phyloP scores from a whole-genome alignment of 352 stramenopile genomes.

The Pythium phragmiticola region DNA sequence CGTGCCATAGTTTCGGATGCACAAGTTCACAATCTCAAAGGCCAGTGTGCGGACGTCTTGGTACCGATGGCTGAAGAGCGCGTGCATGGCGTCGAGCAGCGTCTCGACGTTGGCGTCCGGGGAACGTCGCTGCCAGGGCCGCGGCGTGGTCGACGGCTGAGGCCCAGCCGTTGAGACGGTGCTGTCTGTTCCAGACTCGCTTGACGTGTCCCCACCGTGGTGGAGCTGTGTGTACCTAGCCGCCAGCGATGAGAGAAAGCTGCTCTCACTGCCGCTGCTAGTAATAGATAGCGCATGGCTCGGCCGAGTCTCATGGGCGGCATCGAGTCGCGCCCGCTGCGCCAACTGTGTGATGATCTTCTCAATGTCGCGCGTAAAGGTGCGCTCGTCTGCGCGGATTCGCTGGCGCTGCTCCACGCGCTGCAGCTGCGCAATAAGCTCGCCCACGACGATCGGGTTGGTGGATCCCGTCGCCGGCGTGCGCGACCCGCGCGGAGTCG shows the following conservation, averaged over 20 bases:
- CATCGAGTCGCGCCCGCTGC: neutral
- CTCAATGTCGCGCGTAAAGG: slow-evolving; percentile 69
- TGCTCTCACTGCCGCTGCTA: slow-evolving; percentile 18
- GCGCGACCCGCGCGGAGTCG: neutral
- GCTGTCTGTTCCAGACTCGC: slow-evolving; percentile 16
- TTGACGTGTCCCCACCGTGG: slow-evolving; percentile 14
- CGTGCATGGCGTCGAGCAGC: slow-evolving; percentile 65
- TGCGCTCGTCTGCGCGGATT: slow-evolving; percentile 58
- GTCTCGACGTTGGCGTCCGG: slow-evolving; percentile 37
- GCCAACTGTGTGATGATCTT: slow-evolving; percentile 36
- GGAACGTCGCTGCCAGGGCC: neutral
- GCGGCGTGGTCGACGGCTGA: neutral
- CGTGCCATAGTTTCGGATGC: slow-evolving; percentile 56
- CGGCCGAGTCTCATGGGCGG: neutral
- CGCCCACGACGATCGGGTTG: slow-evolving; percentile 17
- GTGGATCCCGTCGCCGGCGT: neutral
- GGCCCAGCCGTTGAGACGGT: neutral
- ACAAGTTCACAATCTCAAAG: slow-evolving; percentile 75
- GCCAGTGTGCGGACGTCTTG: slow-evolving; percentile 60
- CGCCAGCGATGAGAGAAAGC: slow-evolving; percentile 10
- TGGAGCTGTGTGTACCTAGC: slow-evolving; percentile 6
- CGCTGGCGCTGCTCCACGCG: slow-evolving; percentile 61
- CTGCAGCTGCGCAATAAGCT: slow-evolving; percentile 64
- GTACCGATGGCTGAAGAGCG: slow-evolving; percentile 74
- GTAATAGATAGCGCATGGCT: neutral